Evolutionary conservation across 768 basidiomycete genomes (phyloP).

Genomic region (Tulasnella sp.): DNA sequence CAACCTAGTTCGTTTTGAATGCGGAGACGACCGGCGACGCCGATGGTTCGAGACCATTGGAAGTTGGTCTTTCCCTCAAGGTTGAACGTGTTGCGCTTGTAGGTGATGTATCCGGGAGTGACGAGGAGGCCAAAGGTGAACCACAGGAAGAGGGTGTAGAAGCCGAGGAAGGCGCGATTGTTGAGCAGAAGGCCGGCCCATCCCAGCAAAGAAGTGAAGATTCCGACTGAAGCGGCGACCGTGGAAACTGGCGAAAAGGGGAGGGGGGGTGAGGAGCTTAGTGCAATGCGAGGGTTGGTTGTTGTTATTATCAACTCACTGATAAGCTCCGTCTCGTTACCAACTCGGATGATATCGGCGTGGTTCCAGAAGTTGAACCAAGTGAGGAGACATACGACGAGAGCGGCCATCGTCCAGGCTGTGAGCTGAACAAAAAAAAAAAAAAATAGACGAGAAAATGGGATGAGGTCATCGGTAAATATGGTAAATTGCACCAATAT

Average conservation of each 20-base stretch:
- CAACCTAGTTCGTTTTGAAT: constrained; percentile 64
- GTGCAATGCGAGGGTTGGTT: background rate
- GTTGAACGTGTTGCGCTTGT: constrained; percentile 63
- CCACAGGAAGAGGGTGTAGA: constrained; percentile 65
- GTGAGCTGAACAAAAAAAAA: constrained; percentile 34
- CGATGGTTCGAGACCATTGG: constrained; percentile 59
- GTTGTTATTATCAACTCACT: constrained; percentile 22
- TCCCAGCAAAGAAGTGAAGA: constrained; percentile 58
- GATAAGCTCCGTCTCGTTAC: constrained; percentile 55
- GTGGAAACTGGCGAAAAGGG: constrained; percentile 40
- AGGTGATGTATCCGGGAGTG: constrained; percentile 66
- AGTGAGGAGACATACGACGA: constrained; percentile 56
- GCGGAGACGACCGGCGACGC: constrained; percentile 46
- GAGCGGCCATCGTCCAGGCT: constrained; percentile 45
- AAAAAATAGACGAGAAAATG: background rate
- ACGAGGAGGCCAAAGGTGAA: constrained; percentile 58
- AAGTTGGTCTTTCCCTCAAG: constrained; percentile 69
- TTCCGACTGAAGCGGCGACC: constrained; percentile 44
- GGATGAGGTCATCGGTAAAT: background rate
- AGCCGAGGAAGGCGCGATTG: constrained; percentile 69
- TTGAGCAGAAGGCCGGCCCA: constrained; percentile 74
- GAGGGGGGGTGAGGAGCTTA: background rate
- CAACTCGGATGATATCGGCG: constrained; percentile 61
- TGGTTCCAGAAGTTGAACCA: constrained; percentile 66
- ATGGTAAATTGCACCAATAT: too few species aligned